These are phyloP conservation scores for Eimeria sp. DNA, from an alignment of 169 alveolate genomes.

Conservation along the genomic window DNA sequence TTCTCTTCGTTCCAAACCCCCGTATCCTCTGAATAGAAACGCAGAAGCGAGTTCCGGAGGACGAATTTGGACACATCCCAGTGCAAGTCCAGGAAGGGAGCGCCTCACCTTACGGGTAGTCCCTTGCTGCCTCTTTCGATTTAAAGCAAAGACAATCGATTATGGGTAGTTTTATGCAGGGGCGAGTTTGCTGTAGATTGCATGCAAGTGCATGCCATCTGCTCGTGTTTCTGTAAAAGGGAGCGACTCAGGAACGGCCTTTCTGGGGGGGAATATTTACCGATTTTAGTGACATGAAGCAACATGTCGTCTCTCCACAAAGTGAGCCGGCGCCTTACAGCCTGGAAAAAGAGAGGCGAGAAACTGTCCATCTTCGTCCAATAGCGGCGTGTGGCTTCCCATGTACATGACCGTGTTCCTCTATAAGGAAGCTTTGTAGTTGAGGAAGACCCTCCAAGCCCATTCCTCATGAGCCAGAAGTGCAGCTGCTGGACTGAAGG, in stretches of 20 bases:
- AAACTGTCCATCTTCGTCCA: conserved; percentile 49
- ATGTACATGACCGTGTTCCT: not conserved
- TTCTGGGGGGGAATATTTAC: not conserved
- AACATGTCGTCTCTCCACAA: conserved; percentile 33
- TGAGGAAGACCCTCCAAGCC: not conserved
- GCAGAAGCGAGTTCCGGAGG: not conserved
- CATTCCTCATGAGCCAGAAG: not conserved
- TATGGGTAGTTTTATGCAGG: not conserved
- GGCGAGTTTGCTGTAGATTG: not conserved
- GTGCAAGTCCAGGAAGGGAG: not conserved
- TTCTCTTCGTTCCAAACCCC: conserved; percentile 38
- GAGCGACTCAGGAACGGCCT: not conserved
- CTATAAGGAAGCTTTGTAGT: not conserved
- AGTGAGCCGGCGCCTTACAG: conserved; percentile 41
- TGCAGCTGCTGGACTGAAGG: not conserved
- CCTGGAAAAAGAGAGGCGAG: conserved; percentile 17
- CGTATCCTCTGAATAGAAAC: conserved; percentile 39
- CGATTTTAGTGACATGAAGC: conserved; percentile 32
- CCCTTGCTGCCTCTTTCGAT: not conserved
- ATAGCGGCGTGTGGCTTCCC: conserved; percentile 26
- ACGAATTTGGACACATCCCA: not conserved
- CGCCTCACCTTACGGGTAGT: not conserved
- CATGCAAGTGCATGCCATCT: not conserved
- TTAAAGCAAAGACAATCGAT: not conserved
- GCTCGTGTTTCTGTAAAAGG: not conserved